Conservation (phyloP, 768 basidiomycete genomes). For the Auricularia auricula-judae region DNA sequence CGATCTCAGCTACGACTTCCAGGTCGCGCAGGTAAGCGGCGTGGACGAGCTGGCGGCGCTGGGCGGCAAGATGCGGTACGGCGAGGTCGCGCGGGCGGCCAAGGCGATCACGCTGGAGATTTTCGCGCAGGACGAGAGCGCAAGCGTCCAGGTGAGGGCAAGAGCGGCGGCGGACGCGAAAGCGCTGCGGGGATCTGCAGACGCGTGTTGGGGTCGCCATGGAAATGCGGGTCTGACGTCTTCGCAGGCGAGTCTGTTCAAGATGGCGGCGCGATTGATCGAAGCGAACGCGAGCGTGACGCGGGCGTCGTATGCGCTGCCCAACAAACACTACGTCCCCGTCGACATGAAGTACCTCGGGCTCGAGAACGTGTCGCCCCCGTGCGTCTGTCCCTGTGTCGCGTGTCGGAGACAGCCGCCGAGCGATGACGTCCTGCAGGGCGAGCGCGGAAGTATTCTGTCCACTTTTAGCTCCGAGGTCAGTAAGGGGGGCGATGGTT, state of each 20-base stretch:
- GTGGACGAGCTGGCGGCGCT: conserved; percentile 16
- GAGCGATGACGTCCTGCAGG: conserved; percentile 31
- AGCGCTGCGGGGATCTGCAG: neutral
- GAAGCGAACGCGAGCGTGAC: conserved; percentile 49
- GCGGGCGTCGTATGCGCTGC: conserved; percentile 60
- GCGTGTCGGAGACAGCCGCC: conserved; percentile 16
- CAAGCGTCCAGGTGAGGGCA: conserved; percentile 71
- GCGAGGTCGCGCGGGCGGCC: conserved; percentile 41
- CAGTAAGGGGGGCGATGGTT: conserved; percentile 14
- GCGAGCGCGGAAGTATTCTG: conserved; percentile 76
- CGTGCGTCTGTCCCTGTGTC: conserved; percentile 30
- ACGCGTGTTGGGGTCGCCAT: neutral
- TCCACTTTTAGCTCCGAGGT: conserved; percentile 82
- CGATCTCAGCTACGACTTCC: conserved; percentile 64
- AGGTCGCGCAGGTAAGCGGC: conserved; percentile 14
- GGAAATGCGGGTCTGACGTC: neutral
- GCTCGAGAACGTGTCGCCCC: conserved; percentile 50
- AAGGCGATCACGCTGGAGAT: conserved; percentile 60
- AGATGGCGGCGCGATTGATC: conserved; percentile 71
- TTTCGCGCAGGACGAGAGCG: conserved; percentile 83
- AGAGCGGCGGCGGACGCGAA: neutral
- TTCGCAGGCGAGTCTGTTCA: conserved; percentile 77
- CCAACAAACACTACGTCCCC: conserved; percentile 93
- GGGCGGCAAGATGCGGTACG: conserved; percentile 22
- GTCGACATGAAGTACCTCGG: conserved; percentile 71